phyloP scores from a whole-genome alignment of 2,329 filamentous ascomycete genomes.

The Cadophora gregata region DNA sequence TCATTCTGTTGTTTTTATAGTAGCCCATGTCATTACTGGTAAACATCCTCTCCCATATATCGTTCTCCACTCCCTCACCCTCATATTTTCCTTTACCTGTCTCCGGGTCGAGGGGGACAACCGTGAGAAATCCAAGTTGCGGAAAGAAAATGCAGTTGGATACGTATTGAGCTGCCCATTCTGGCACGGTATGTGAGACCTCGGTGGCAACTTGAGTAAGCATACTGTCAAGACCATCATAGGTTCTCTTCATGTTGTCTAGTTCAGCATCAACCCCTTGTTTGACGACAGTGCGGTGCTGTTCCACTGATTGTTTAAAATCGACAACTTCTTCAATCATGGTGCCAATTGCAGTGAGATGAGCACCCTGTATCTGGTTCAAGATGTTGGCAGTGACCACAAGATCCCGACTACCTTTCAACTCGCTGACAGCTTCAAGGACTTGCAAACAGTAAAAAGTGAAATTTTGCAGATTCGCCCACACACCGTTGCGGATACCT shows the following conservation, averaged over 20 bases:
- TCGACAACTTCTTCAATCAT: slow-evolving; percentile 78
- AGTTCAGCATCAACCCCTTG: slow-evolving; percentile 74
- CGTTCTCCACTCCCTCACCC: slow-evolving; percentile 60
- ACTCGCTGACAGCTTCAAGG: slow-evolving; percentile 63
- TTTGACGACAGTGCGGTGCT: slow-evolving; percentile 75
- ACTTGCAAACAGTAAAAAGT: slow-evolving; percentile 74
- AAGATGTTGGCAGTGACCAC: slow-evolving; percentile 63
- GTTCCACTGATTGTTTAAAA: slow-evolving; percentile 73
- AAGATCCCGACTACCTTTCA: slow-evolving; percentile 59
- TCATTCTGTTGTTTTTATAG: slow-evolving; percentile 86
- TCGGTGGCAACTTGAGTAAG: slow-evolving; percentile 70
- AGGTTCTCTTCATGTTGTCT: slow-evolving; percentile 78
- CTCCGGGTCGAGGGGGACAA: slow-evolving; percentile 66
- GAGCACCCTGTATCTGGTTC: slow-evolving; percentile 61
- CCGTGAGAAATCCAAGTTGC: slow-evolving; percentile 87
- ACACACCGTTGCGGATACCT: slow-evolving; percentile 67
- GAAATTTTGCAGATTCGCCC: slow-evolving; percentile 76
- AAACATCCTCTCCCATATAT: slow-evolving; percentile 81
- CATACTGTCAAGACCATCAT: slow-evolving; percentile 77
- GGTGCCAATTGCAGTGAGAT: slow-evolving; percentile 70
- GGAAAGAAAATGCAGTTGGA: slow-evolving; percentile 88
- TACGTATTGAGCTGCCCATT: slow-evolving; percentile 58
- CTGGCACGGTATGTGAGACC: slow-evolving; percentile 68
- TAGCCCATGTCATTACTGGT: slow-evolving; percentile 73
- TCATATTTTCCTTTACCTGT: slow-evolving; percentile 67